Evolutionary conservation across 371 early-diverging fungal species (phyloP), one percentile per base, ranked within the genome.

Genomic region (Smittium mucronatum): DNA sequence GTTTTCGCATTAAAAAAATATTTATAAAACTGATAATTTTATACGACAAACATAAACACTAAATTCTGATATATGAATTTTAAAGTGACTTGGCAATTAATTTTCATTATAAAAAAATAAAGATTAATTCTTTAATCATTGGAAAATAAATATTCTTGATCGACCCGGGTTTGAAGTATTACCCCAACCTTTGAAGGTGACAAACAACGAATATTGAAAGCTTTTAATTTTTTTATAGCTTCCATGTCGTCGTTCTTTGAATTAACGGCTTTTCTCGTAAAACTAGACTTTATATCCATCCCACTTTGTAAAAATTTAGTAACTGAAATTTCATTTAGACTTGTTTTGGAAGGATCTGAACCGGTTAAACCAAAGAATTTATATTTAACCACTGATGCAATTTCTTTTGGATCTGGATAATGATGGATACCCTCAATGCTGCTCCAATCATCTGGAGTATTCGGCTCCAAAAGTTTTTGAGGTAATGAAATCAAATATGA

Each of bases 401-500:
- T 59, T 59, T 59, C 28, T 28, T 59, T 28, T 15, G 59, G 59
- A 59, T 47, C 47, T 47, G 59, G 26, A 28, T n/a, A 15, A 59
- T 16, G 2, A 21, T 8, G n/a, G 8, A 59, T 21, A 28, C 26
- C 26, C 26, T 11, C 28, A 5, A 15, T 21, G 26, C 15, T 26
- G 5, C 59, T 28, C 15, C 28, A 59, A 5, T n/a, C 26, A 59
- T 59, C 26, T 59, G 28, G 15, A 59, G 8, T 15, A 21, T 21
- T n/a, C 11, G 15, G 5, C 2, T 2, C 8, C 8, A 5, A 2
- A 28, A n/a, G n/a, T 16, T 59, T 28, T 5, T n/a, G 28, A 59
- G 59, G 59, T 26, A 59, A 59, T n/a, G 59, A 59, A 59, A 59
- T 15, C 26, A 59, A 28, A 26, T 59, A 59, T 59, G 59, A 11